Evolutionary conservation across 352 stramenopile species (phyloP).

Genomic region (Bremia lactucae): DNA sequence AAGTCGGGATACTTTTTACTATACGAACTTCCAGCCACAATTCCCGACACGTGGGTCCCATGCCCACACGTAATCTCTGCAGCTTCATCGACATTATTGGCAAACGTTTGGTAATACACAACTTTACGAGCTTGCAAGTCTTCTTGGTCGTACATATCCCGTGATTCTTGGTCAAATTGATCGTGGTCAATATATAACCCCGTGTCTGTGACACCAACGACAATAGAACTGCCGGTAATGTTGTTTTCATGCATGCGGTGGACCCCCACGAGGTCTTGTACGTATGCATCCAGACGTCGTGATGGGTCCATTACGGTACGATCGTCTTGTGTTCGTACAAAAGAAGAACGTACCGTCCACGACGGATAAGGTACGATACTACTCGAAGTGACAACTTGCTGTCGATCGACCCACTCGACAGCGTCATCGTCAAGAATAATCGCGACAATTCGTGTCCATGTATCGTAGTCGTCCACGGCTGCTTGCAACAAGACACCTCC

Average conservation of each 20-base stretch:
- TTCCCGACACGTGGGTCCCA: conserved; percentile 82
- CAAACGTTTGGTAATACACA: conserved; percentile 74
- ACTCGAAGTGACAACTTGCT: conserved; percentile 33
- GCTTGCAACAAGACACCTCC: conserved; percentile 28
- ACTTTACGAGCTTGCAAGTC: conserved; percentile 62
- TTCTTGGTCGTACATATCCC: conserved; percentile 41
- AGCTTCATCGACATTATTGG: conserved; percentile 56
- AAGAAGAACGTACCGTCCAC: no score
- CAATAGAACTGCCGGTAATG: conserved; percentile 48
- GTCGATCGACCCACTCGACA: conserved; percentile 64
- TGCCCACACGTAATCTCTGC: conserved; percentile 61
- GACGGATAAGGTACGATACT: no score
- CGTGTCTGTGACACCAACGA: conserved; percentile 69
- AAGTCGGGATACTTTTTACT: conserved; percentile 27
- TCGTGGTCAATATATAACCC: conserved; percentile 72
- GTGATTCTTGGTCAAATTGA: conserved; percentile 56
- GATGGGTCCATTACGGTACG: not conserved
- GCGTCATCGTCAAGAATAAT: conserved; percentile 44
- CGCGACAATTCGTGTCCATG: conserved; percentile 38
- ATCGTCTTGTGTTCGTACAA: no score
- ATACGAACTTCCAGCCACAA: conserved; percentile 56
- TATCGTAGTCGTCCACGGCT: conserved; percentile 45
- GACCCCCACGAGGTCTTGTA: conserved; percentile 45
- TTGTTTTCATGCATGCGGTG: conserved; percentile 44
- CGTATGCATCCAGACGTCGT: conserved; percentile 41